Conservation (phyloP, 129 eudicot species). For the Erigeron canadensis region DNA sequence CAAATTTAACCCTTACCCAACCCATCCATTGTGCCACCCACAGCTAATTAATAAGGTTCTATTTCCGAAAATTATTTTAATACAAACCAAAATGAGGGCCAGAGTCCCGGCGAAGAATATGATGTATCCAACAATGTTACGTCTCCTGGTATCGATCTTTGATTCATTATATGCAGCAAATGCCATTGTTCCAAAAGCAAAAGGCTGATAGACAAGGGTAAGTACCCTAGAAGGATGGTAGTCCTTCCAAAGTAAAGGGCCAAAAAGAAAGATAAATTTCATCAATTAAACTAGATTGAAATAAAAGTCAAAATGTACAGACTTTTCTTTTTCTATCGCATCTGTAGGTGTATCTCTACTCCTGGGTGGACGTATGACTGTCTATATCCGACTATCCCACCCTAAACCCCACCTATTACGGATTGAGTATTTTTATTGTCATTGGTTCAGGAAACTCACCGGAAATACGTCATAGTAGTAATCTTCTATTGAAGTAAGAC, state of each 20-base stretch:
- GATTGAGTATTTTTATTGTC: too few species aligned
- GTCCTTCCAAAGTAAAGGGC: constrained; percentile 26
- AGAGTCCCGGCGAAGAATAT: constrained; percentile 42
- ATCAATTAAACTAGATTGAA: background rate
- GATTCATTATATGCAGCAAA: constrained; percentile 51
- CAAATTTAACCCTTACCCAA: background rate
- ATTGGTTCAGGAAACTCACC: constrained; percentile 30
- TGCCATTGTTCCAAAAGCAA: constrained; percentile 53
- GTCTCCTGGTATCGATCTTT: constrained; percentile 45
- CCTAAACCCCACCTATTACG: too few species aligned
- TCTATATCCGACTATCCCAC: too few species aligned
- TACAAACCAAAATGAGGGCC: constrained; percentile 47
- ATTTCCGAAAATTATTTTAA: background rate
- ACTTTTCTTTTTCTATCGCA: constrained; percentile 5
- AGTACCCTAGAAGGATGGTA: constrained; percentile 71
- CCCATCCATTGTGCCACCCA: background rate
- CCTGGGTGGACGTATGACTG: too few species aligned
- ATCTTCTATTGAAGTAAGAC: constrained; percentile 46
- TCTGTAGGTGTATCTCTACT: too few species aligned
- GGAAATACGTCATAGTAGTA: constrained; percentile 55
- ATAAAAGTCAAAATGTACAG: background rate
- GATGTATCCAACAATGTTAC: constrained; percentile 52
- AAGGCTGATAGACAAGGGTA: constrained; percentile 66
- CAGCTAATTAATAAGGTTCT: background rate
- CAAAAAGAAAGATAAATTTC: background rate